These are phyloP conservation scores for Gaertneriomyces semiglobifer DNA, from an alignment of 192 early-diverging fungal genomes.

Conservation along the genomic window DNA sequence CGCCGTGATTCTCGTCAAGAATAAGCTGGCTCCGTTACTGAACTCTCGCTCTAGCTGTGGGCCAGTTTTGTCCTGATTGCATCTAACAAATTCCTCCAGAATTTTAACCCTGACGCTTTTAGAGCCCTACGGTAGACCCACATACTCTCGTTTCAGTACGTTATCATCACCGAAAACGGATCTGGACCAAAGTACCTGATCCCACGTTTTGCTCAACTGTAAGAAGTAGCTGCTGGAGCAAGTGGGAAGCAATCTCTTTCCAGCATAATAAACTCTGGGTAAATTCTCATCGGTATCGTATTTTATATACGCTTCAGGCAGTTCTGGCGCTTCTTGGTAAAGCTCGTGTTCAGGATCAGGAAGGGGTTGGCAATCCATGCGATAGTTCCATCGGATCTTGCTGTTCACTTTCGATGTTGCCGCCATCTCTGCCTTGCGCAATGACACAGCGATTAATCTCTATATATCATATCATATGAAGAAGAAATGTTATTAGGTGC, in stretches of 20 bases:
- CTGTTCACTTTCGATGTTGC: no score
- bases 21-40: constrained; percentile 56
- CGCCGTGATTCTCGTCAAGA: constrained; percentile 56
- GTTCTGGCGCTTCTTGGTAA: no score
- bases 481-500: no score
- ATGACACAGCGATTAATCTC: no score
- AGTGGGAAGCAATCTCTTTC: constrained; percentile 26
- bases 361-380: no score
- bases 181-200: constrained; percentile 30
- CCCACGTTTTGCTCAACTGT: constrained; percentile 53
- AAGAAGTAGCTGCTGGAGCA: constrained; percentile 43
- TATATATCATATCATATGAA: no score
- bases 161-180: not conserved
- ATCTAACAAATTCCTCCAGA: constrained; percentile 52
- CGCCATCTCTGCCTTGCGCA: no score
- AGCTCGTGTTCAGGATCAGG: no score
- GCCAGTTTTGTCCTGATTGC: constrained; percentile 54
- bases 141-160: not conserved
- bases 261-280: not conserved
- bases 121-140: constrained; percentile 37
- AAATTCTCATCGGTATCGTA: constrained; percentile 16
- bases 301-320: constrained; percentile 15
- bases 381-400: no score
- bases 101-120: constrained; percentile 50
- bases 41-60: constrained; percentile 61